Evolutionary conservation across 345 rosid genomes (phyloP).

Genomic region (Nephelium lappaceum): DNA sequence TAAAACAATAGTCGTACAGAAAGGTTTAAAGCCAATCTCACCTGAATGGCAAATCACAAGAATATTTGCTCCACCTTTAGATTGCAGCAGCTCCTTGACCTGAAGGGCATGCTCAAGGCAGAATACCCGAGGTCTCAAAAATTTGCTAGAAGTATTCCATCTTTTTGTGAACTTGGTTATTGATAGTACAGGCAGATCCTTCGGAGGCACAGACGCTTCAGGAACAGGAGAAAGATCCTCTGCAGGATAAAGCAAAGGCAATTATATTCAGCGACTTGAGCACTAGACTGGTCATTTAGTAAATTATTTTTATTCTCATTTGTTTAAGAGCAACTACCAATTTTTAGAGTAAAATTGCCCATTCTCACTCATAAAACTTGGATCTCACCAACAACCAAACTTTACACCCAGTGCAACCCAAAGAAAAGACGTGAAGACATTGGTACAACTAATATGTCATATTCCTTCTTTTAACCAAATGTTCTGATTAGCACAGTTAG

Average conservation of each 20-base stretch:
- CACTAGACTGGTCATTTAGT: slow-evolving; percentile 14
- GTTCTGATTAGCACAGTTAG: neutral
- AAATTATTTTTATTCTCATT: slow-evolving; percentile 11
- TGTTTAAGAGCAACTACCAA: slow-evolving; percentile 13
- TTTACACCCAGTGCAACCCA: neutral
- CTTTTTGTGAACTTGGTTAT: slow-evolving; percentile 27
- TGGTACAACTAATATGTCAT: neutral
- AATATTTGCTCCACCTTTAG: slow-evolving; percentile 82
- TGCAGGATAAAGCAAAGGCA: slow-evolving; percentile 27
- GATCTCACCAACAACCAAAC: neutral
- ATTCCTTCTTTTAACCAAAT: neutral
- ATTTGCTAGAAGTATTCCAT: slow-evolving; percentile 60
- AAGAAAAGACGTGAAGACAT: neutral
- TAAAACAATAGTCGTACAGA: neutral
- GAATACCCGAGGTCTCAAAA: slow-evolving; percentile 82
- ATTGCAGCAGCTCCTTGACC: slow-evolving; percentile 65
- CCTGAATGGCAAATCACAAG: slow-evolving; percentile 97
- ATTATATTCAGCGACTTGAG: slow-evolving; percentile 17
- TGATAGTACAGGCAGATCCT: slow-evolving; percentile 31
- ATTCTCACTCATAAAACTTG: neutral
- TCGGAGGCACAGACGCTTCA: slow-evolving; percentile 30
- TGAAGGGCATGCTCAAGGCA: slow-evolving; percentile 93
- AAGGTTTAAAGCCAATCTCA: slow-evolving; percentile 30
- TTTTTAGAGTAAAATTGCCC: neutral
- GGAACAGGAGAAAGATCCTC: slow-evolving; percentile 25